Base-by-base conservation (phyloP, 1,139 yeast genomes). In the Blastobotrys apis region DNA sequence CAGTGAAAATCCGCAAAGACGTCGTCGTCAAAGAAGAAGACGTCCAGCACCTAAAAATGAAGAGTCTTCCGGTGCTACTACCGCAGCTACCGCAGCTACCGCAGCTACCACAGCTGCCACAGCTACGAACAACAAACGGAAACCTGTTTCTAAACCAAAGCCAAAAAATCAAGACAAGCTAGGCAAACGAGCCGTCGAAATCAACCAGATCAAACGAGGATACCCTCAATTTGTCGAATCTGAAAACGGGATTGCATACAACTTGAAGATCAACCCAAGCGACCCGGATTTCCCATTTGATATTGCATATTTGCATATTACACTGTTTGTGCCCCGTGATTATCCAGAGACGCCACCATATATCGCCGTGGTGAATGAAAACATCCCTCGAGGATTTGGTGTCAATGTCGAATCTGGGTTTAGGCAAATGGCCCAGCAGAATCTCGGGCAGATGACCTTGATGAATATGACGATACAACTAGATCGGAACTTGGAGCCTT, bases 261-360 rank as follows among this genome's bases (percentile, higher is more conserved):
- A 45, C 4, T 32, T 67, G 5, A 34, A 55, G 12, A 35, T 74
- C 41, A 52, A 56, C 17, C 90, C 92, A 0, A 71, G 82, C 0
- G 92, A 82, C 58, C 90, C 90, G 0, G 85, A 82, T 33, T 84
- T 84, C 57, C 84, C 90, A 0, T 83, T 72, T 57, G 86, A 80
- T 47, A 62, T 84, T 25, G 73, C 72, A 6, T 55, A 60, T 16
- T 66, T 84, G 45, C 69, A 74, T 41, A 55, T 83, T 27, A 73
- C 76, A 43, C 61, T 84, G 39, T 65, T 71, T 39, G 67, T 84
- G 3, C 88, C 92, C 0, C 55, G 60, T 1, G 65, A 64, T 23
- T 83, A 81, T 55, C 90, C 90, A 0, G 54, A 62, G 32, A 60
- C 47, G 59, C 22, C 56, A 53, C 56, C 57, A 0, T 51, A 51